phyloP scores from a whole-genome alignment of 2,329 filamentous ascomycete species.

The Fusarium tupiense region DNA sequence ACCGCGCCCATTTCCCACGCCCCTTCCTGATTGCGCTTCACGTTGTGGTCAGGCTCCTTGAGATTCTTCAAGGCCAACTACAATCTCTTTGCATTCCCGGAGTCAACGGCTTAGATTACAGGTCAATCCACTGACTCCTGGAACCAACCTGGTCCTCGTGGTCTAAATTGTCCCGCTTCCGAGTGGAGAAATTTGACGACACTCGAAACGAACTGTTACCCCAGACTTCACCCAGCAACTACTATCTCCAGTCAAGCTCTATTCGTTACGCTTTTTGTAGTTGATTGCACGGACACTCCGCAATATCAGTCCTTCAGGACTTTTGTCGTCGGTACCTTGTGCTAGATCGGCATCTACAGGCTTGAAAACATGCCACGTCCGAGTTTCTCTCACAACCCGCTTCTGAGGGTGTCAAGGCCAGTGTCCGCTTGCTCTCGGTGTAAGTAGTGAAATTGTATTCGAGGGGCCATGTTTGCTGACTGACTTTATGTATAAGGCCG shows the following conservation, averaged over 20 bases:
- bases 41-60: slow-evolving; percentile 2
- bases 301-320: not conserved
- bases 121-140: slow-evolving; percentile 16
- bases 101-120: not conserved
- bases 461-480: not conserved
- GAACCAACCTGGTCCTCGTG: slow-evolving; percentile 31
- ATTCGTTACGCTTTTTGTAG: not conserved
- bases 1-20: slow-evolving; percentile 19
- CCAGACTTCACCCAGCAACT: slow-evolving; percentile 20
- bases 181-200: slow-evolving; percentile 42
- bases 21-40: slow-evolving; percentile 26
- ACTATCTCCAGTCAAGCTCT: slow-evolving; percentile 16
- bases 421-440: slow-evolving; percentile 85
- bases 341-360: not conserved
- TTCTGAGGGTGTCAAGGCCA: slow-evolving; percentile 78
- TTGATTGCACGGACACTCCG: not conserved
- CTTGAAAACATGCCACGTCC: slow-evolving; percentile 54
- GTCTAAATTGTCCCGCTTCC: slow-evolving; percentile 28
- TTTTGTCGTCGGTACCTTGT: not conserved
- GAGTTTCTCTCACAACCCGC: slow-evolving; percentile 64
- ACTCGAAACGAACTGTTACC: slow-evolving; percentile 36
- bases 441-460: slow-evolving; percentile 44
- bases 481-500: slow-evolving; percentile 60
- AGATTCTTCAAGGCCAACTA: not conserved
- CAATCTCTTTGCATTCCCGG: slow-evolving; percentile 9